phyloP scores from a whole-genome alignment of 2,329 filamentous ascomycete genomes.

The Fonsecaea erecta region DNA sequence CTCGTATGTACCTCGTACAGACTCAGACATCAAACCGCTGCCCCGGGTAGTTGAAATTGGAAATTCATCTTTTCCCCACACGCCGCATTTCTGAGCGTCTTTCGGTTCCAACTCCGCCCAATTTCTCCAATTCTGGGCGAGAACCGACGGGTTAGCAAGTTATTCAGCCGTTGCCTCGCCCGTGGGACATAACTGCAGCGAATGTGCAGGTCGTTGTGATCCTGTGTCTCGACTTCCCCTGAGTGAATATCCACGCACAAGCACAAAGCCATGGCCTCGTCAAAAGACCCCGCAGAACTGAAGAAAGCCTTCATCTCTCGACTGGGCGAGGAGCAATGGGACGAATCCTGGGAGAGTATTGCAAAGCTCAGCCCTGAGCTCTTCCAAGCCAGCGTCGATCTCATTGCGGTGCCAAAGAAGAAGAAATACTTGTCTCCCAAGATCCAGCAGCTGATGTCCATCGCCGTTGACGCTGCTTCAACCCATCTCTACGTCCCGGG shows the following conservation, averaged over 20 bases:
- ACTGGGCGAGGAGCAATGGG: constrained; percentile 24
- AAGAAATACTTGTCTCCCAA: constrained; percentile 29
- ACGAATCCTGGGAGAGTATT: constrained; percentile 30
- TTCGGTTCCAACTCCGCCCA: not conserved
- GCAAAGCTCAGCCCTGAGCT: constrained; percentile 27
- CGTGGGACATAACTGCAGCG: not conserved
- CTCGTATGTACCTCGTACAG: not conserved
- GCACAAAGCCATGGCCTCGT: constrained; percentile 13
- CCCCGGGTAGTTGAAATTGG: not conserved
- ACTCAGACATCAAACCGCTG: not conserved
- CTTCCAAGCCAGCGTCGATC: constrained; percentile 25
- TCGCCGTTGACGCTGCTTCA: constrained; percentile 49
- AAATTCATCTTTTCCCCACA: not conserved
- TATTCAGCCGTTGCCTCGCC: not conserved
- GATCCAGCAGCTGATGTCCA: constrained; percentile 32
- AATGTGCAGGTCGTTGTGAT: not conserved
- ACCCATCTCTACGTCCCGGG: constrained; percentile 54
- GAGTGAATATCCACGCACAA: not conserved
- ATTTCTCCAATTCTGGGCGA: constrained; percentile 1
- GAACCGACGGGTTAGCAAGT: not conserved
- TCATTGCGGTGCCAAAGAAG: constrained; percentile 28
- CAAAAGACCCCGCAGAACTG: constrained; percentile 17
- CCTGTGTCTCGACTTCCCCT: not conserved
- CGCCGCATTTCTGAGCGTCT: not conserved
- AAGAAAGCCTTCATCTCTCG: constrained; percentile 21